Conservation (phyloP, 768 basidiomycete genomes). For the Nidularia pulvinata region DNA sequence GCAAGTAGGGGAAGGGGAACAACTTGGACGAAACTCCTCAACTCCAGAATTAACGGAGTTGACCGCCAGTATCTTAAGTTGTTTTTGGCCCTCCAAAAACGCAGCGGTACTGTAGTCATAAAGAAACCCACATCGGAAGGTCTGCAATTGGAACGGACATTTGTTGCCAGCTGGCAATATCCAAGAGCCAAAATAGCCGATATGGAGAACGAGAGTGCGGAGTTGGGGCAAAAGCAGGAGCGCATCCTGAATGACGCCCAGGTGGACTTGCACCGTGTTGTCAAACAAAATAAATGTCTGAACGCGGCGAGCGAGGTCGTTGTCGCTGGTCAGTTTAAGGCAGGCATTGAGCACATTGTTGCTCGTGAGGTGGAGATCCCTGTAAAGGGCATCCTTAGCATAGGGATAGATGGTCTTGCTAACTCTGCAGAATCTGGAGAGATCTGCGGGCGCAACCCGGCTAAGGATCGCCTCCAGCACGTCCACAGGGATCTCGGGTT, state of each 20-base stretch:
- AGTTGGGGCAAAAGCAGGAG: slow-evolving; percentile 15
- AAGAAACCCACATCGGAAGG: slow-evolving; percentile 12
- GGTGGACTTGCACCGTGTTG: slow-evolving; percentile 13
- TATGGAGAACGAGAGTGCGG: slow-evolving; percentile 14
- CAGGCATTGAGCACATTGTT: slow-evolving; percentile 15
- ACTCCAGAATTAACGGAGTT: not conserved
- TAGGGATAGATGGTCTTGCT: slow-evolving; percentile 12
- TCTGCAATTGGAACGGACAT: slow-evolving; percentile 15
- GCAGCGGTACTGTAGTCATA: slow-evolving; percentile 9
- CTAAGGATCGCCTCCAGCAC: slow-evolving; percentile 15
- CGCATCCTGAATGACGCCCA: slow-evolving; percentile 16
- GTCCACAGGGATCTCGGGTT: slow-evolving; percentile 14
- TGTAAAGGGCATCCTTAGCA: slow-evolving; percentile 16
- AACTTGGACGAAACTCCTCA: not conserved
- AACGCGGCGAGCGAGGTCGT: slow-evolving; percentile 12
- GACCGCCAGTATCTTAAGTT: not conserved
- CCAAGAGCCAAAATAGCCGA: slow-evolving; percentile 15
- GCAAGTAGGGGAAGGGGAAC: not conserved
- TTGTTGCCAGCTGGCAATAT: slow-evolving; percentile 12
- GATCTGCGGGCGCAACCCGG: slow-evolving; percentile 7
- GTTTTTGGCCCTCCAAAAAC: slow-evolving; percentile 13
- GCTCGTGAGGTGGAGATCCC: slow-evolving; percentile 12
- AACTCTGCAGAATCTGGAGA: slow-evolving; percentile 15
- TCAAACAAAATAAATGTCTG: slow-evolving; percentile 13
- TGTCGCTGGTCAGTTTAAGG: slow-evolving; percentile 15